Conservation (phyloP, 768 basidiomycete species). For the Leccinum pellstonianum region DNA sequence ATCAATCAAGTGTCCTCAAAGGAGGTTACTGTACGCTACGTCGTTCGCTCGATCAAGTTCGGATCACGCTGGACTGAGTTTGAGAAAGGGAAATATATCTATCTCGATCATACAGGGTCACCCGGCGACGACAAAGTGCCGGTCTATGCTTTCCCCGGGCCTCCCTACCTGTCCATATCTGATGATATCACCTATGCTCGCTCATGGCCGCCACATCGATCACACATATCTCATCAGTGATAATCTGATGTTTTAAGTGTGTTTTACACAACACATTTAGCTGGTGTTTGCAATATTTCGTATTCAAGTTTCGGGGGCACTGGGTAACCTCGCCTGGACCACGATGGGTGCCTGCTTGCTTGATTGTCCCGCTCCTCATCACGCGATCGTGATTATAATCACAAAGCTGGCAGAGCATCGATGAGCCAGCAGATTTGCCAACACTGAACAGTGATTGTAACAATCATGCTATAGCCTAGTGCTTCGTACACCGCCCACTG, state of each 20-base stretch:
- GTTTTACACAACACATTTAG: not conserved
- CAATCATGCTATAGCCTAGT: not conserved
- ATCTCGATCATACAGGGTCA: not conserved
- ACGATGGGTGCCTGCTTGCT: not conserved
- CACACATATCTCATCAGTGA: not conserved
- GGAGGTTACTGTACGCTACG: too few relatives aligned
- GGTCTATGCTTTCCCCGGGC: not conserved
- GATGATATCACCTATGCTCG: constrained; percentile 9
- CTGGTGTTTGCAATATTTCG: not conserved
- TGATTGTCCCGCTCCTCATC: not conserved
- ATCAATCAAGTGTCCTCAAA: not conserved
- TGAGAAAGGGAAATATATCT: not conserved
- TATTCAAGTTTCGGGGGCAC: not conserved
- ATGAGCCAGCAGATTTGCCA: not conserved
- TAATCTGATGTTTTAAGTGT: not conserved
- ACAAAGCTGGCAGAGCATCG: not conserved
- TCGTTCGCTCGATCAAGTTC: not conserved
- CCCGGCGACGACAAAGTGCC: not conserved
- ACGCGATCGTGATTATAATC: not conserved
- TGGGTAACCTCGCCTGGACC: not conserved
- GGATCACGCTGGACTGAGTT: not conserved
- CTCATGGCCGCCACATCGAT: constrained; percentile 10
- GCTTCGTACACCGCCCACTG: not conserved
- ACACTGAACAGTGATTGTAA: not conserved
- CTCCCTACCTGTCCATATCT: not conserved